Evolutionary conservation across 371 early-diverging fungal genomes (phyloP), one percentile per base, ranked within the genome.

Genomic region (Blakeslea trispora): DNA sequence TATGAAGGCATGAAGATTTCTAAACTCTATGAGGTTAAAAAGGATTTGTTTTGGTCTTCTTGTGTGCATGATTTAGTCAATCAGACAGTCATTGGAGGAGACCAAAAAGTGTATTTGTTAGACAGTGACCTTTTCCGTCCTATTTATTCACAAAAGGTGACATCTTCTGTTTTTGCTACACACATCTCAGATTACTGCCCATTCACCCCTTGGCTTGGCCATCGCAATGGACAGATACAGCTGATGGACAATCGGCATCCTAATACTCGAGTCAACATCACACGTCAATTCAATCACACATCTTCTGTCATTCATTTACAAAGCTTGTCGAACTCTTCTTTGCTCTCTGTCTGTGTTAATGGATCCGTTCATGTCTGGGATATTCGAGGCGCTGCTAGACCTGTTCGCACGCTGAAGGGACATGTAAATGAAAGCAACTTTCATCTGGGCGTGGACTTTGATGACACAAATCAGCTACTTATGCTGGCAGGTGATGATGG

Each of bases 361-460:
- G 67, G 67, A 11, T 58, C 61, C 0, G 39, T 72, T 10, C 32
- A 55, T 37, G 45, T 72, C 0, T 72, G 69, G 67, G 69, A 72
- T 53, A 45, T 24, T n/a, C 59, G 69, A 23, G 19, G 21, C 22
- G 50, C 39, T 11, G 48, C 23, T 17, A 54, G 28, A 9, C 71
- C 72, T 3, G 22, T 68, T 9, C 59, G 52, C 4, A 24, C 21
- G 17, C 43, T 72, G 4, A 55, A 18, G 10, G 69, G 69, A 1
- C 69, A 73, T 56, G 50, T 50, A 10, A 67, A 66, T 53, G 54
- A 50, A 28, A 54, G 47, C 15, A 48, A 18, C 0, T 61, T 43
- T 1, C 43, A 48, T 34, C 32, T 73, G 28, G 70, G 60, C 0
- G 56, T 59, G 23, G 74, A 73, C 50, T 23, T 64, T 5, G 63